Percentiles rank a stretch among this genome's conserved stretches.
These are phyloP conservation scores for Claviceps africana DNA, from an alignment of 2,329 filamentous ascomycete species.

Conservation along the genomic window DNA sequence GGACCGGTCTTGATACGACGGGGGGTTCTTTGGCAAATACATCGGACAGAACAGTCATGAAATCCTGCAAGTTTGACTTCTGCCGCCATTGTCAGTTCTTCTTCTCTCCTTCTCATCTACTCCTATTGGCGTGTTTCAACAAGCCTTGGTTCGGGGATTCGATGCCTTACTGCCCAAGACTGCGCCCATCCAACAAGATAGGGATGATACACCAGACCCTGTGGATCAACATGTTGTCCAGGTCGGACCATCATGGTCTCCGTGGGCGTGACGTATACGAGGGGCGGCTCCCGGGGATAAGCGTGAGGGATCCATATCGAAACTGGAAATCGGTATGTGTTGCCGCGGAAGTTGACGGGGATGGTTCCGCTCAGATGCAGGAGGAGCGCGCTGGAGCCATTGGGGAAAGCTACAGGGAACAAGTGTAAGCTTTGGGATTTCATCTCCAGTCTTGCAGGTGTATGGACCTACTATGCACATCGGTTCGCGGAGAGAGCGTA, in stretches of 20 bases:
- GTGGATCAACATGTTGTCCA: conserved; percentile 87
- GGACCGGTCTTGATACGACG: conserved; percentile 55
- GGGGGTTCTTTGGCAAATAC: conserved; percentile 93
- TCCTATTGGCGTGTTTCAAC: background rate
- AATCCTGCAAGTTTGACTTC: conserved; percentile 76
- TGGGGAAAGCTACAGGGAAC: conserved; percentile 59
- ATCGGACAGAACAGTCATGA: conserved; percentile 67
- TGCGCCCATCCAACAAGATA: conserved; percentile 83
- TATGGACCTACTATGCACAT: conserved; percentile 70
- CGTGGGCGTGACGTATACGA: conserved; percentile 79
- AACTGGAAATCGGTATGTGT: conserved; percentile 79
- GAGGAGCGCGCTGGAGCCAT: conserved; percentile 73
- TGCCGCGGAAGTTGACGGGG: conserved; percentile 81
- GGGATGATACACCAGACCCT: conserved; percentile 89
- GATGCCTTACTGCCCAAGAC: conserved; percentile 62
- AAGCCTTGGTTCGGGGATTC: background rate
- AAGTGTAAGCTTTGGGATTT: conserved; percentile 6
- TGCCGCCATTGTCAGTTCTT: conserved; percentile 13
- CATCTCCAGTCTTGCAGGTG: background rate
- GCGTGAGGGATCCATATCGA: conserved; percentile 85
- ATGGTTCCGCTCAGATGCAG: conserved; percentile 77
- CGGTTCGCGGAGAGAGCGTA: conserved; percentile 70
- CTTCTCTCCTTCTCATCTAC: conserved; percentile 2
- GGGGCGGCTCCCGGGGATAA: conserved; percentile 74
- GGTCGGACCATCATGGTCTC: conserved; percentile 80